A percentile compares a stretch with the other conserved stretches of the same genome.
Evolutionary conservation across 306 rosid species (phyloP).

Genomic region (Fragaria ananassa): DNA sequence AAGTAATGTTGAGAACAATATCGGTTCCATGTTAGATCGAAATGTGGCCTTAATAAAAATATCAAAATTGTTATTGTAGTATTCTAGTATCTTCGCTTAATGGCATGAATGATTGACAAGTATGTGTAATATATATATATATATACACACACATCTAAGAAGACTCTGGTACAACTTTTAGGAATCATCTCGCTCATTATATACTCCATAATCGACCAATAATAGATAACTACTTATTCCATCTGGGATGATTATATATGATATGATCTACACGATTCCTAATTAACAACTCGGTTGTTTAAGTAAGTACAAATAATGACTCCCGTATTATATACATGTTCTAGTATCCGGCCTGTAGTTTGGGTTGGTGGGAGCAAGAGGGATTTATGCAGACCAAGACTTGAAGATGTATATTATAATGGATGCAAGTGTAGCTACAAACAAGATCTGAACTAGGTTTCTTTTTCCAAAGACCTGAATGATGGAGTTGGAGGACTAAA

Average conservation of each 20-base stretch:
- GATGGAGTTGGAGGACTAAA: neutral
- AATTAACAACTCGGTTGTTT: conserved; percentile 2
- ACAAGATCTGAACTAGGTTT: conserved; percentile 18
- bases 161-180: neutral
- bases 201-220: neutral
- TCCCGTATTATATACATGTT: neutral
- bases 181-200: neutral
- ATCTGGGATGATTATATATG: neutral
- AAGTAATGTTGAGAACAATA: too few species aligned
- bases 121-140: neutral
- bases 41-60: too few species aligned
- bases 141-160: neutral
- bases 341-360: conserved; percentile 7
- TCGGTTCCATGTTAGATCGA: too few species aligned
- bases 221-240: neutral
- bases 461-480: conserved; percentile 15
- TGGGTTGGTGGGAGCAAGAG: conserved; percentile 37
- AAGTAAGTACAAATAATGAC: neutral
- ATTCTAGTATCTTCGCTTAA: neutral
- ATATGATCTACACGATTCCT: neutral
- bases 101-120: neutral
- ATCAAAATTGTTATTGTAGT: too few species aligned
- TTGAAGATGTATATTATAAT: neutral
- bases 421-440: conserved; percentile 1
- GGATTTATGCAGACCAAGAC: conserved; percentile 23